Conservation (phyloP, 352 stramenopile genomes). For the Phytopythium oedochilum region DNA sequence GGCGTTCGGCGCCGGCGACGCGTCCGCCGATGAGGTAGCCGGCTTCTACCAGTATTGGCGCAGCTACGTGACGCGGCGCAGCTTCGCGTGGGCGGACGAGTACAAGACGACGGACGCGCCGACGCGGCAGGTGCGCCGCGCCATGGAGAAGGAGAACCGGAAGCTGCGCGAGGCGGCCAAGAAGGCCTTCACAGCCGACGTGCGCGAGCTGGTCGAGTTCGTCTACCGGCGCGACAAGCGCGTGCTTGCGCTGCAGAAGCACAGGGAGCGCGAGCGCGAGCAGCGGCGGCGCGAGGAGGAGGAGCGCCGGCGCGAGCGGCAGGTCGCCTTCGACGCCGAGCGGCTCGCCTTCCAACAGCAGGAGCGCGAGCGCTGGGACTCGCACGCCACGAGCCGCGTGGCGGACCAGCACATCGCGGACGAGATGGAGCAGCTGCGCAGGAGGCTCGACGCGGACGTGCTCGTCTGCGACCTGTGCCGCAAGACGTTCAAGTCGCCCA, state of each 20-base stretch:
- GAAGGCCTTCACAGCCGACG: conserved; percentile 72
- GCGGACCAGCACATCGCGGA: conserved; percentile 52
- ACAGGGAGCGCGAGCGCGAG: conserved; percentile 59
- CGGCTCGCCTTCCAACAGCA: conserved; percentile 66
- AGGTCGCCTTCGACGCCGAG: conserved; percentile 54
- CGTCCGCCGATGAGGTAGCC: conserved; percentile 47
- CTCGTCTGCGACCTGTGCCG: conserved; percentile 75
- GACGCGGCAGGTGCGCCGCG: conserved; percentile 65
- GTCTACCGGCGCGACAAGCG: conserved; percentile 73
- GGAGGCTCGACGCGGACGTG: conserved; percentile 66
- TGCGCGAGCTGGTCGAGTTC: conserved; percentile 82
- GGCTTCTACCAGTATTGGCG: conserved; percentile 81
- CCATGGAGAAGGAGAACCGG: conserved; percentile 89
- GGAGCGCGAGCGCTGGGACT: conserved; percentile 54
- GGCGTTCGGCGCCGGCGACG: conserved; percentile 34
- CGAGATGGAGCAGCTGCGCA: conserved; percentile 56
- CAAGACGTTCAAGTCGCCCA: conserved; percentile 82
- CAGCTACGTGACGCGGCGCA: conserved; percentile 66
- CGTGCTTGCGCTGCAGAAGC: conserved; percentile 58
- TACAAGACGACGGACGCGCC: conserved; percentile 82
- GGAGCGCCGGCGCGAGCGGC: conserved; percentile 45
- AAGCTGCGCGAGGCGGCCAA: conserved; percentile 76
- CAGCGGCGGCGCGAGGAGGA: conserved; percentile 44
- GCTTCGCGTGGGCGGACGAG: conserved; percentile 76
- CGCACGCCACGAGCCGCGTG: conserved; percentile 37